Percentiles rank a stretch among this genome's conserved stretches.
These are phyloP conservation scores for Colletotrichum scovillei DNA, from an alignment of 2,329 filamentous ascomycete genomes.

Conservation along the genomic window DNA sequence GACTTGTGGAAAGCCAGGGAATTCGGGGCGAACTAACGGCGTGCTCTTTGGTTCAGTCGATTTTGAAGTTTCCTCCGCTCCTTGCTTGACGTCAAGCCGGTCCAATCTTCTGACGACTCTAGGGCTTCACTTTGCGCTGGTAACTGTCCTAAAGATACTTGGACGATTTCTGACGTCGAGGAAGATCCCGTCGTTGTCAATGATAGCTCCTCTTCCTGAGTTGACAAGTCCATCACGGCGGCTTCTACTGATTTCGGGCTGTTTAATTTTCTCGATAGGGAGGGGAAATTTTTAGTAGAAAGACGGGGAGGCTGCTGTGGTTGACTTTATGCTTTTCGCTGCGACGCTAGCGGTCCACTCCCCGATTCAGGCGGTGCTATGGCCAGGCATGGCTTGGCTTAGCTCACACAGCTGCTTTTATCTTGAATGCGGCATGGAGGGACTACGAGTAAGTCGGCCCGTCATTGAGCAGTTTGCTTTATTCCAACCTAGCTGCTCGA, in stretches of 20 bases:
- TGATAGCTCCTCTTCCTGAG: background rate
- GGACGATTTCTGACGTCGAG: background rate
- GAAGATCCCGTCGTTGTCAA: background rate
- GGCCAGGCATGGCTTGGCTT: background rate
- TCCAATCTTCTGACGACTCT: conserved; percentile 14
- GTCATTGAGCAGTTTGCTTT: background rate
- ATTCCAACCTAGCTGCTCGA: background rate
- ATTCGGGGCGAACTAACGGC: conserved; percentile 2
- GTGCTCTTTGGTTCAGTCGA: conserved; percentile 27
- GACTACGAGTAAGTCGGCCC: background rate
- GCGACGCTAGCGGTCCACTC: background rate
- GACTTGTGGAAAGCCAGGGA: background rate
- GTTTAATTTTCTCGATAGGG: background rate
- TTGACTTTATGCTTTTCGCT: background rate
- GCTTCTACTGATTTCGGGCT: background rate
- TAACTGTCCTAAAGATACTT: background rate
- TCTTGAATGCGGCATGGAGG: background rate
- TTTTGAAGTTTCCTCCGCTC: conserved; percentile 27
- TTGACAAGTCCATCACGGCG: background rate
- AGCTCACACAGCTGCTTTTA: background rate
- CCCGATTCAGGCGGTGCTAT: background rate
- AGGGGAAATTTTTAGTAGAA: background rate
- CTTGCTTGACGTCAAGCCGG: conserved; percentile 16
- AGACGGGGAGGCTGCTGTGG: no score
- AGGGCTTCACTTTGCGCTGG: background rate